Conservation (phyloP, 225 moss, liverwort and hornwort genomes). For the Physcomitrium patens region DNA sequence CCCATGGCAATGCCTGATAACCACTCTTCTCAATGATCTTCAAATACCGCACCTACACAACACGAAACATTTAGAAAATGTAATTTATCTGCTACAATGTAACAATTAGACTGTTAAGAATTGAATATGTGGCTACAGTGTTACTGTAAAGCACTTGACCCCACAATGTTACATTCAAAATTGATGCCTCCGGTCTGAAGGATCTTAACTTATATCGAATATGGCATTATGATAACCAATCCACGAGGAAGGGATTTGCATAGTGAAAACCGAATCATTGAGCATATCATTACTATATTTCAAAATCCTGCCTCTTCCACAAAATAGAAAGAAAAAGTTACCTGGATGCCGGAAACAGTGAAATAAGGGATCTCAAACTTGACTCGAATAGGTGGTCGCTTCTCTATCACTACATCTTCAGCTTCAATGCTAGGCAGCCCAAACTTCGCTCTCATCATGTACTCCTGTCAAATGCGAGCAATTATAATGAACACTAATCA, state of each 20-base stretch:
- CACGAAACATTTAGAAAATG: background rate
- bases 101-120: background rate
- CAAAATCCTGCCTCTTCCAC: background rate
- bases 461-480: slow-evolving; percentile 49
- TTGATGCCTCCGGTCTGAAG: background rate
- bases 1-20: slow-evolving; percentile 87
- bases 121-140: background rate
- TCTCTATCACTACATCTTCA: slow-evolving; percentile 68
- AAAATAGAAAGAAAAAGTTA: slow-evolving; percentile 4
- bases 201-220: background rate
- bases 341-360: slow-evolving; percentile 88
- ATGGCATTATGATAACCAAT: no score
- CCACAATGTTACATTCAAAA: background rate
- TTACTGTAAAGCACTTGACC: background rate
- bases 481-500: background rate
- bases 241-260: no score
- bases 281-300: background rate
- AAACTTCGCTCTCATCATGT: slow-evolving; percentile 86
- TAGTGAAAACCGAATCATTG: background rate
- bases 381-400: slow-evolving; percentile 81
- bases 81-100: background rate
- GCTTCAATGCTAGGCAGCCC: slow-evolving; percentile 80
- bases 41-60: slow-evolving; percentile 69
- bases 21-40: slow-evolving; percentile 90
- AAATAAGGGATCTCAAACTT: slow-evolving; percentile 94